Percentiles rank a stretch among this genome's conserved stretches.
phyloP scores from a whole-genome alignment of 2,329 filamentous ascomycete genomes.

The Pestalotiopsis sp. region DNA sequence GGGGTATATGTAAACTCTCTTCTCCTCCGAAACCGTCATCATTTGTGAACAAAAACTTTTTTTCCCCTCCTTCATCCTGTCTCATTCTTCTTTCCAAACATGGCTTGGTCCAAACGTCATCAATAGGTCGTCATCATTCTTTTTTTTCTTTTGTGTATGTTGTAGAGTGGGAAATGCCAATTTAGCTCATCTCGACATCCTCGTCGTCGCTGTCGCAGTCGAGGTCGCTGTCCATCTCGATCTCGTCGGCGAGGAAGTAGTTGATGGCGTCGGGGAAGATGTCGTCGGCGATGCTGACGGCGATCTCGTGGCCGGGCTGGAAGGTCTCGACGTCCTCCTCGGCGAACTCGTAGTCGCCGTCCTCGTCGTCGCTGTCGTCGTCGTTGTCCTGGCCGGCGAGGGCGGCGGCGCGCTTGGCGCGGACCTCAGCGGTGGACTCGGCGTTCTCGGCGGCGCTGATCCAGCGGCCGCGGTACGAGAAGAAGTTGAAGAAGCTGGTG shows the following conservation, averaged over 20 bases:
- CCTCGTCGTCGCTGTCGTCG: constrained; percentile 37
- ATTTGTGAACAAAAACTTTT: not conserved
- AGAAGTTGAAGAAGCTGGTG: constrained; percentile 71
- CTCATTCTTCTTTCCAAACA: not conserved
- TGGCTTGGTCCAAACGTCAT: not conserved
- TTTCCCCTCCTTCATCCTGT: not conserved
- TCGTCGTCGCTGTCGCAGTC: constrained; percentile 28
- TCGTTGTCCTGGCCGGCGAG: constrained; percentile 25
- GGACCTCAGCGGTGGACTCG: constrained; percentile 45
- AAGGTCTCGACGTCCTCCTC: constrained; percentile 33
- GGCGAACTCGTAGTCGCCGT: constrained; percentile 32
- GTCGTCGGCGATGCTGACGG: constrained; percentile 28
- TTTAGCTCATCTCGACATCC: constrained; percentile 26
- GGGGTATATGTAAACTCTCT: not conserved
- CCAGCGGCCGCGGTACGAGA: constrained; percentile 63
- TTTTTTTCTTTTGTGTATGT: not conserved
- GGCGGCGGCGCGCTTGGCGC: constrained; percentile 28
- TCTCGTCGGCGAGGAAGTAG: constrained; percentile 27
- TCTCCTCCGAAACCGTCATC: not conserved
- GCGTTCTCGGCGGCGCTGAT: constrained; percentile 63
- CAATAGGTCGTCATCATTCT: not conserved
- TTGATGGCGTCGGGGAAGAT: constrained; percentile 29
- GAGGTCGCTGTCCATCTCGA: constrained; percentile 26
- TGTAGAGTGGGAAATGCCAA: not conserved
- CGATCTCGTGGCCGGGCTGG: constrained; percentile 29